phyloP scores from a whole-genome alignment of 495 filamentous ascomycete genomes.

The Lasiosphaeria hispida region DNA sequence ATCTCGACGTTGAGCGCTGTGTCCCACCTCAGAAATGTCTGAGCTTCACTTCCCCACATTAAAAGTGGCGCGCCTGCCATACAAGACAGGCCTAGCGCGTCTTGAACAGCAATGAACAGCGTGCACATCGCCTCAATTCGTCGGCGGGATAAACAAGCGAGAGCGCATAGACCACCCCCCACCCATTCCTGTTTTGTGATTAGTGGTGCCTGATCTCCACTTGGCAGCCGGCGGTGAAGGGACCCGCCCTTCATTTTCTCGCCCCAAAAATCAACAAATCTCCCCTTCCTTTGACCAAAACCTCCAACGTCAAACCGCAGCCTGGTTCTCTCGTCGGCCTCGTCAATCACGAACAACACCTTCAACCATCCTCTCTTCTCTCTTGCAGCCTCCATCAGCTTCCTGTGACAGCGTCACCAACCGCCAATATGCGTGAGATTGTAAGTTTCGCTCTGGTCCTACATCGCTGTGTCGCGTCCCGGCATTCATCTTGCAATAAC shows the following conservation, averaged over 20 bases:
- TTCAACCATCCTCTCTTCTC: constrained; percentile 18
- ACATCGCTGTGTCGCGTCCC: constrained; percentile 69
- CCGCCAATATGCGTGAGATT: constrained; percentile 86
- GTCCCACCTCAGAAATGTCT: too few species aligned
- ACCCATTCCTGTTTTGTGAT: constrained; percentile 18
- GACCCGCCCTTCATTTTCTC: constrained; percentile 29
- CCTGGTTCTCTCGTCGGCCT: constrained; percentile 20
- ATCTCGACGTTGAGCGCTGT: not conserved
- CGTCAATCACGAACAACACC: constrained; percentile 2
- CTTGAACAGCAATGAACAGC: not conserved
- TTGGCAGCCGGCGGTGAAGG: constrained; percentile 33
- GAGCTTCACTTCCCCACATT: not conserved
- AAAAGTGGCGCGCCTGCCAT: not conserved
- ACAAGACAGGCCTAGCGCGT: constrained; percentile 20
- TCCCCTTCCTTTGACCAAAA: constrained; percentile 23
- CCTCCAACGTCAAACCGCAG: constrained; percentile 24
- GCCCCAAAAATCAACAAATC: constrained; percentile 42
- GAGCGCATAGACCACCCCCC: constrained; percentile 31
- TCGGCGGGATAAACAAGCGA: constrained; percentile 32
- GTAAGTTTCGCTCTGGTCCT: constrained; percentile 56
- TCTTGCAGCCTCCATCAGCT: constrained; percentile 23
- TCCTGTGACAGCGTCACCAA: constrained; percentile 31
- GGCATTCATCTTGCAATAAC: constrained; percentile 27
- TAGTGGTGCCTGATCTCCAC: constrained; percentile 35
- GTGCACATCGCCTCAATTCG: not conserved